Percentiles rank a stretch among this genome's conserved stretches.
Conservation (phyloP, 345 rosid genomes). For the Linum lewisii region DNA sequence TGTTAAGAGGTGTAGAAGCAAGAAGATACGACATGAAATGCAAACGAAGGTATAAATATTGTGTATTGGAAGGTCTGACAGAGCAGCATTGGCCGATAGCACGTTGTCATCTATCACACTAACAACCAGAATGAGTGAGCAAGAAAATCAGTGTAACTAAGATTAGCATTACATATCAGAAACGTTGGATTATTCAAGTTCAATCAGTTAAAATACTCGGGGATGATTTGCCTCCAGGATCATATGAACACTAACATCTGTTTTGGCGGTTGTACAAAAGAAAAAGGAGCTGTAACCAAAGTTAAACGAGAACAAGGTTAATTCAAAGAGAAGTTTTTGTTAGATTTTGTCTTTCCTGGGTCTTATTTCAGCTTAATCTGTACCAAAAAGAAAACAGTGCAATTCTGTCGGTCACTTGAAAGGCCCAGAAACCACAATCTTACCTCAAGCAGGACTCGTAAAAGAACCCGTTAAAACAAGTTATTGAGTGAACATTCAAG, state of each 20-base stretch:
- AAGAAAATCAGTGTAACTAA: background rate
- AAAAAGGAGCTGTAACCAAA: background rate
- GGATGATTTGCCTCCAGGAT: background rate
- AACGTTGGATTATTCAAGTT: background rate
- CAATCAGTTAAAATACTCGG: background rate
- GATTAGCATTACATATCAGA: too few species aligned
- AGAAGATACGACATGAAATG: slow-evolving; percentile 13
- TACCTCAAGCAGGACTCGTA: background rate
- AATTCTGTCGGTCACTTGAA: background rate
- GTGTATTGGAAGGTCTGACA: background rate
- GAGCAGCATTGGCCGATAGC: background rate
- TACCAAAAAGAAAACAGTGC: too few species aligned
- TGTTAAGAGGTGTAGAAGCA: slow-evolving; percentile 32
- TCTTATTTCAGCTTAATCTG: too few species aligned
- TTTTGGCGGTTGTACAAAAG: background rate
- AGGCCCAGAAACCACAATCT: background rate
- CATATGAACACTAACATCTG: background rate
- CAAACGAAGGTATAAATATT: slow-evolving; percentile 2
- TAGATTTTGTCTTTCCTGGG: too few species aligned
- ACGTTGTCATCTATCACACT: background rate
- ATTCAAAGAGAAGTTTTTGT: too few species aligned
- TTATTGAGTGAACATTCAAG: too few species aligned
- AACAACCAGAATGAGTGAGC: slow-evolving; percentile 7
- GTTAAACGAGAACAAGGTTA: background rate
- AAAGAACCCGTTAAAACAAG: background rate